Conservation (phyloP, 2,329 filamentous ascomycete species). For the Colletotrichum sojae region DNA sequence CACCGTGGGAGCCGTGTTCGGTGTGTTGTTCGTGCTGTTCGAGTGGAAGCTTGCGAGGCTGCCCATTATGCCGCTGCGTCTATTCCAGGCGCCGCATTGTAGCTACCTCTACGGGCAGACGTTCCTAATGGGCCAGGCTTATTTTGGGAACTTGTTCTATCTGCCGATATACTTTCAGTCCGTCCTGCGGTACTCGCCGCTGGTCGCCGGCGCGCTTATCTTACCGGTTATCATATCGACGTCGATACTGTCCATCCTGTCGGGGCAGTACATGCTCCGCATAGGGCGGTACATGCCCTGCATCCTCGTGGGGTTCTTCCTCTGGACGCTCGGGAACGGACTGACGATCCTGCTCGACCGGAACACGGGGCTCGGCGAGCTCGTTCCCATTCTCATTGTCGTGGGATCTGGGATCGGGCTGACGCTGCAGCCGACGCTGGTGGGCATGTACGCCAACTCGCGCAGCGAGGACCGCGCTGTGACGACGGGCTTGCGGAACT, state of each 20-base stretch:
- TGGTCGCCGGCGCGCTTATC: conserved; percentile 49
- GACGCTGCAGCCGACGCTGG: conserved; percentile 54
- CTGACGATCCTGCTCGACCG: conserved; percentile 47
- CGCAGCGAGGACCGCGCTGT: conserved; percentile 54
- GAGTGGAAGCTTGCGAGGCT: conserved; percentile 48
- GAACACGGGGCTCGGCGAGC: conserved; percentile 45
- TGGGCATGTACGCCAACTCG: conserved; percentile 55
- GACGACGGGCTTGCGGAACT: conserved; percentile 55
- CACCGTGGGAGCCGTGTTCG: conserved; percentile 42
- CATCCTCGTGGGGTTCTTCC: conserved; percentile 49
- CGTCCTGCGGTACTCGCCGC: conserved; percentile 45
- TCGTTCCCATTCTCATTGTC: conserved; percentile 51
- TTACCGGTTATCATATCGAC: conserved; percentile 48
- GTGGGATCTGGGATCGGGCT: conserved; percentile 53
- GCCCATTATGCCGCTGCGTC: conserved; percentile 48
- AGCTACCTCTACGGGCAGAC: conserved; percentile 43
- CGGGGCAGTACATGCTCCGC: conserved; percentile 50
- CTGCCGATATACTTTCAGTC: conserved; percentile 52
- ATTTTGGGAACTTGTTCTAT: conserved; percentile 50
- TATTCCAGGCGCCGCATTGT: conserved; percentile 45
- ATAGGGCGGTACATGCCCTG: conserved; percentile 48
- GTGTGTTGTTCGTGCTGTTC: conserved; percentile 45
- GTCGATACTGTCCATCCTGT: conserved; percentile 47
- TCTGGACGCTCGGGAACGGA: conserved; percentile 54
- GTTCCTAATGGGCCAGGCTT: conserved; percentile 48